Conservation (phyloP, 2,329 filamentous ascomycete species). For the Monosporascus sp. region DNA sequence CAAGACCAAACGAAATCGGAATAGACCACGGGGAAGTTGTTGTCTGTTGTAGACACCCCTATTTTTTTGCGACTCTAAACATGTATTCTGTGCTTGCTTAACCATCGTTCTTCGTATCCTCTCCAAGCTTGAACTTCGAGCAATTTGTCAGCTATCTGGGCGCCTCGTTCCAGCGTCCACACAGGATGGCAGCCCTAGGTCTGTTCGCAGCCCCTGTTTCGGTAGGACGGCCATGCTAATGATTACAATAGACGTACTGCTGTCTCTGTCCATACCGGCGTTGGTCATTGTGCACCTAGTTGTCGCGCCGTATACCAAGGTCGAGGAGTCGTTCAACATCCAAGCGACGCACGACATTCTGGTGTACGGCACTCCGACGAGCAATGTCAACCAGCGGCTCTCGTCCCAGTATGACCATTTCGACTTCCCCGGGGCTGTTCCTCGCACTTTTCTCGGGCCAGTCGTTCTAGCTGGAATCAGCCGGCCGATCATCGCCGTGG, state of each 20-base stretch:
- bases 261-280: slow-evolving; percentile 55
- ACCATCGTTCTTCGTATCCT: background rate
- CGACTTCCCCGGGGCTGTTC: slow-evolving; percentile 84
- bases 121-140: background rate
- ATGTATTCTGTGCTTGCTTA: background rate
- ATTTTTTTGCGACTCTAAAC: no score
- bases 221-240: background rate
- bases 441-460: slow-evolving; percentile 82
- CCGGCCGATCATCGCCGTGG: slow-evolving; percentile 57
- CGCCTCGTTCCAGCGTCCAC: no score
- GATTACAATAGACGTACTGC: slow-evolving; percentile 35
- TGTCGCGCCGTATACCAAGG: slow-evolving; percentile 85
- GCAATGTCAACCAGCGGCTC: slow-evolving; percentile 48
- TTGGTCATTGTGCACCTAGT: slow-evolving; percentile 65
- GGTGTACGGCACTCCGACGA: slow-evolving; percentile 67
- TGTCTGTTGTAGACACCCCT: background rate
- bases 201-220: slow-evolving; percentile 3
- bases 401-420: slow-evolving; percentile 77
- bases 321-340: slow-evolving; percentile 97
- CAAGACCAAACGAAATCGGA: background rate
- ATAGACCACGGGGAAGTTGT: background rate
- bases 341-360: slow-evolving; percentile 91
- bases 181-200: slow-evolving; percentile 21
- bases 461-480: slow-evolving; percentile 69
- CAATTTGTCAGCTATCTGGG: background rate